Evolutionary conservation across 352 stramenopile genomes (phyloP).

Genomic region (Phytophthora lateralis): DNA sequence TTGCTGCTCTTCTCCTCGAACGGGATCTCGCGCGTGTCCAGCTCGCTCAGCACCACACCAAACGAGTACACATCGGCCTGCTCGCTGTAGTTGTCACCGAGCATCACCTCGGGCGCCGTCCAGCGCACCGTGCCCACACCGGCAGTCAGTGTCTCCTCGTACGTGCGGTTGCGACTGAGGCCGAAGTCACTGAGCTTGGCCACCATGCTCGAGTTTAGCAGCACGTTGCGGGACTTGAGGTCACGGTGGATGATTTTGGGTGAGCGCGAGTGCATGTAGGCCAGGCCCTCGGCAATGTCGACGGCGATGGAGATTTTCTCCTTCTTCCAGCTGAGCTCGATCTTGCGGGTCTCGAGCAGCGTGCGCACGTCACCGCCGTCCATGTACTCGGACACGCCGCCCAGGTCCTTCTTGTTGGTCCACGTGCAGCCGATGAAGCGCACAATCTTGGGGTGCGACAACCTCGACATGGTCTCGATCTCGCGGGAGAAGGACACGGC

Average conservation of each 20-base stretch:
- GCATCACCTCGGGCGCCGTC: conserved; percentile 89
- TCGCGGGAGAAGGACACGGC: conserved; percentile 77
- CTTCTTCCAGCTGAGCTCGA: conserved; percentile 79
- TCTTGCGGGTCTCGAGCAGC: conserved; percentile 81
- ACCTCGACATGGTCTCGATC: conserved; percentile 84
- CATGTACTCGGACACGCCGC: conserved; percentile 88
- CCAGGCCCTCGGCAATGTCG: conserved; percentile 77
- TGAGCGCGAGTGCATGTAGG: conserved; percentile 85
- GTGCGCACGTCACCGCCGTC: conserved; percentile 84
- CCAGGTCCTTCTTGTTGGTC: conserved; percentile 78
- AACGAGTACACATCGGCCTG: conserved; percentile 91
- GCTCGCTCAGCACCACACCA: conserved; percentile 84
- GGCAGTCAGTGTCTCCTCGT: conserved; percentile 85
- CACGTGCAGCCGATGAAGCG: conserved; percentile 88
- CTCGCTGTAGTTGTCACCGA: conserved; percentile 88
- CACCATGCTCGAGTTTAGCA: conserved; percentile 79
- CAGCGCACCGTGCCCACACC: conserved; percentile 86
- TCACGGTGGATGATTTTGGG: conserved; percentile 88
- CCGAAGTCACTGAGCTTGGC: conserved; percentile 89
- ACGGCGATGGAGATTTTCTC: conserved; percentile 89
- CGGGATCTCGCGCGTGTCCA: conserved; percentile 88
- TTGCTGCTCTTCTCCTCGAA: conserved; percentile 87
- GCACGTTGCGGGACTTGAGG: conserved; percentile 85
- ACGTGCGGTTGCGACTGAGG: conserved; percentile 81
- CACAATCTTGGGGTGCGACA: conserved; percentile 85